These are phyloP conservation scores for Plasmodium chabaudi DNA, from an alignment of 169 alveolate genomes.

Conservation along the genomic window DNA sequence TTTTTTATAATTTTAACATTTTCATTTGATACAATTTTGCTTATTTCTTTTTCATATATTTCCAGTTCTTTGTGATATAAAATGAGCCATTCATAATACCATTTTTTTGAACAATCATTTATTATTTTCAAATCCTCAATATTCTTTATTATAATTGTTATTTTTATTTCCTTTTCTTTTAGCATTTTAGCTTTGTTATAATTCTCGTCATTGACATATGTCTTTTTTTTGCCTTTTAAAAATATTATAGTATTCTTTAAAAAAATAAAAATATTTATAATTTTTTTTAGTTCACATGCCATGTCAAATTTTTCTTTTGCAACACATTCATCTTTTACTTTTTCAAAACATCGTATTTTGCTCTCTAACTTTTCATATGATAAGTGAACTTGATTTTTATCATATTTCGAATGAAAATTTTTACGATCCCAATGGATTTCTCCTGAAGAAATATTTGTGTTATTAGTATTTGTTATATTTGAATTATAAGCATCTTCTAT, in stretches of 20 bases:
- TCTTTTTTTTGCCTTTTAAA: conserved; percentile 67
- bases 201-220: conserved; percentile 70
- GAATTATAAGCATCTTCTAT: conserved; percentile 24
- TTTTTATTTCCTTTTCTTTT: conserved; percentile 70
- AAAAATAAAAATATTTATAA: conserved; percentile 63
- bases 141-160: conserved; percentile 69
- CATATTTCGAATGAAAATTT: conserved; percentile 28
- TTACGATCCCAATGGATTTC: conserved; percentile 17
- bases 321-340: conserved; percentile 73
- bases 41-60: conserved; percentile 66
- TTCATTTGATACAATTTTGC: conserved; percentile 67
- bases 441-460: conserved; percentile 1
- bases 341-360: conserved; percentile 72
- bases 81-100: conserved; percentile 71
- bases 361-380: conserved; percentile 69
- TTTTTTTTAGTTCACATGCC: conserved; percentile 73
- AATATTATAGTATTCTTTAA: conserved; percentile 60
- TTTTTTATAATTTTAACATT: conserved; percentile 64
- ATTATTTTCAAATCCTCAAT: conserved; percentile 56
- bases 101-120: conserved; percentile 50
- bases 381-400: conserved; percentile 32
- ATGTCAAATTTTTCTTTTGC: conserved; percentile 60
- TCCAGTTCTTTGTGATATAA: conserved; percentile 71
- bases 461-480: conserved; percentile 11
- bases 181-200: conserved; percentile 74